Base-by-base conservation (phyloP, 2,329 filamentous ascomycete genomes). In the Pseudopyrenochaeta lycopersici region DNA sequence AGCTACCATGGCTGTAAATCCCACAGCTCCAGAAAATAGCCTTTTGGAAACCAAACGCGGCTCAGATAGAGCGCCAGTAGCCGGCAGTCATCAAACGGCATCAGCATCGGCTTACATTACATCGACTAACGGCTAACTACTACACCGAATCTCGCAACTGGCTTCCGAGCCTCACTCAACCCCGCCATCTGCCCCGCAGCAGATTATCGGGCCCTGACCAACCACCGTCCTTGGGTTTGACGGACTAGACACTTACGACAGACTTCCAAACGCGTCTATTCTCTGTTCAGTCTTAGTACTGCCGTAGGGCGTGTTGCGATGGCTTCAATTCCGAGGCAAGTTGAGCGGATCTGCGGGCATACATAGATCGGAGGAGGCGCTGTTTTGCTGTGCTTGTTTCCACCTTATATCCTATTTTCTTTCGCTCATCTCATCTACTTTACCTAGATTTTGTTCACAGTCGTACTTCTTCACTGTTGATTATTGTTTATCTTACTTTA, bases 141-240 rank as follows among this genome's bases (percentile, higher is more conserved):
- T 40, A 30, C 27, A 29, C 36, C 52, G 17, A 21, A 11, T 12
- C 23, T 32, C 21, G 52, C 36, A 35, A n/a, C n/a, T 36, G 12
- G 7, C n/a, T 31, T 45, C 49, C 42, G 42, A 52, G 42, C 21
- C 43, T 44, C 43, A 20, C n/a, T 20, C 35, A 27, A 57, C 49
- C 54, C 49, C 54, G 49, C 49, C 32, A 40, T 47, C 32, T 43
- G 39, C 47, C 47, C 47, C 39, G 32, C 41, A 40, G 32, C 14
- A 36, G 44, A 18, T 21, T 17, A 33, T 31, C 10, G 20, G 21
- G 21, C 27, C 36, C 18, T 40, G 21, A 20, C 40, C 43, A 45
- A 51, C 54, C 54, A 57, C 39, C n/a, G 46, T 38, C n/a, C 12
- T 15, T 14, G 17, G 2, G 31, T 49, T 43, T 49, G 38, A 36